These are phyloP conservation scores for Bromus sterilis DNA, from an alignment of 176 grass and related monocot genomes.

Conservation along the genomic window DNA sequence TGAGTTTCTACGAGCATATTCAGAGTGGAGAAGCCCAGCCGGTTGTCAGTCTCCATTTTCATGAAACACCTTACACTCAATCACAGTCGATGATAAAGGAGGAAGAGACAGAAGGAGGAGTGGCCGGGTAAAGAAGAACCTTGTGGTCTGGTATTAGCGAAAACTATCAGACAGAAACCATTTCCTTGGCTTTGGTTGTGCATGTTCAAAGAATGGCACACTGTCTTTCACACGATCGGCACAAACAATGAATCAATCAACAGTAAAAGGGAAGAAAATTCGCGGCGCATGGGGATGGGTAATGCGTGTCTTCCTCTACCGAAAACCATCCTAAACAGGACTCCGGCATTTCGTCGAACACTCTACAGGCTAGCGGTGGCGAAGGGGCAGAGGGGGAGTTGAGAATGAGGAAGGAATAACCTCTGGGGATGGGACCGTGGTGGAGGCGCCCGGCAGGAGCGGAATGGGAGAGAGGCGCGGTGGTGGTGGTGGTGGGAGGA, in stretches of 20 bases:
- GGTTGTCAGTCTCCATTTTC: background rate
- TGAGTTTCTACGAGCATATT: background rate
- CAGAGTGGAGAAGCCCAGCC: background rate
- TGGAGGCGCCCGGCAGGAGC: background rate
- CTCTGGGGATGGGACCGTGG: conserved; percentile 1
- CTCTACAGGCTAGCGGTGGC: background rate
- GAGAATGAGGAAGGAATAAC: background rate
- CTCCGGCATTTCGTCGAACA: background rate
- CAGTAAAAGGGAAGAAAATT: background rate
- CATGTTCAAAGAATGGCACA: background rate
- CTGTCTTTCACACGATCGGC: no score
- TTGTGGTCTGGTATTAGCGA: background rate
- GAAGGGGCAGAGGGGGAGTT: background rate
- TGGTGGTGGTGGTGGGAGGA: background rate
- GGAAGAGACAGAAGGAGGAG: background rate
- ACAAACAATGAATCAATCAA: background rate
- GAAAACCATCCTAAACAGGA: background rate
- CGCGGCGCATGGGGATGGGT: background rate
- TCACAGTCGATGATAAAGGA: background rate
- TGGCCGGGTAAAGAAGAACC: background rate
- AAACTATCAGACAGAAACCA: background rate
- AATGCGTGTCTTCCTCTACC: background rate
- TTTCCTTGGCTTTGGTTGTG: background rate
- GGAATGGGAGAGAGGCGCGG: background rate
- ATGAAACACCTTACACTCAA: background rate